phyloP scores from a whole-genome alignment of 257 asterid species.

The Scutellaria barbata region DNA sequence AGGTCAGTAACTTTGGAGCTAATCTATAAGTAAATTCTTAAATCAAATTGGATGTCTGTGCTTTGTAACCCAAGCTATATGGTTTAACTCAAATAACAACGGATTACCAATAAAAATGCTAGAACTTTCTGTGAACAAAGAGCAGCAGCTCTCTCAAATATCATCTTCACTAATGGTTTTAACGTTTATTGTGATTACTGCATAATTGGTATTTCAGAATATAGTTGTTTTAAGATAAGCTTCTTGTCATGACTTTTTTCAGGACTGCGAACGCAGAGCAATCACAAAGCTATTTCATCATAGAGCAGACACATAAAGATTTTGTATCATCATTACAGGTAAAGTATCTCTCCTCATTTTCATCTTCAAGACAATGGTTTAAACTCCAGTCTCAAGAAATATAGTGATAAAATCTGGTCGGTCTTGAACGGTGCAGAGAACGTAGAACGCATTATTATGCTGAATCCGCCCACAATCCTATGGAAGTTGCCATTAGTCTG shows the following conservation, averaged over 20 bases:
- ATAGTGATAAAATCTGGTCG: background rate
- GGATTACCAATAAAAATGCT: background rate
- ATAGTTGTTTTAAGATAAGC: background rate
- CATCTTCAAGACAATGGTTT: slow-evolving; percentile 22
- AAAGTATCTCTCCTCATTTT: background rate
- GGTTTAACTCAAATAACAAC: background rate
- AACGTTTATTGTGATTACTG: background rate
- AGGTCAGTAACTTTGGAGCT: slow-evolving; percentile 52
- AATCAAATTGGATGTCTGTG: slow-evolving; percentile 9
- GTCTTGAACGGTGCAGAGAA: slow-evolving; percentile 18
- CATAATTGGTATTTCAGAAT: background rate
- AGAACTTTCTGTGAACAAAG: background rate
- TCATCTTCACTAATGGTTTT: background rate
- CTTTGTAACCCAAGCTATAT: background rate
- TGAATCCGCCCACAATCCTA: background rate
- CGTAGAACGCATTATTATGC: background rate
- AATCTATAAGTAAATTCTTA: background rate
- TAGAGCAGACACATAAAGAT: slow-evolving; percentile 44
- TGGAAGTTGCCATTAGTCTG: background rate
- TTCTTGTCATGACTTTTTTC: slow-evolving; percentile 29
- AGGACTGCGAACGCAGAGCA: slow-evolving; percentile 64
- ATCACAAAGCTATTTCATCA: slow-evolving; percentile 59
- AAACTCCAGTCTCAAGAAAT: background rate
- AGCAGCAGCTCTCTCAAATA: background rate
- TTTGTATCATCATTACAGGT: background rate